Evolutionary conservation across 371 early-diverging fungal genomes (phyloP), one percentile per base, ranked within the genome.

Genomic region (Nematocida sp.): DNA sequence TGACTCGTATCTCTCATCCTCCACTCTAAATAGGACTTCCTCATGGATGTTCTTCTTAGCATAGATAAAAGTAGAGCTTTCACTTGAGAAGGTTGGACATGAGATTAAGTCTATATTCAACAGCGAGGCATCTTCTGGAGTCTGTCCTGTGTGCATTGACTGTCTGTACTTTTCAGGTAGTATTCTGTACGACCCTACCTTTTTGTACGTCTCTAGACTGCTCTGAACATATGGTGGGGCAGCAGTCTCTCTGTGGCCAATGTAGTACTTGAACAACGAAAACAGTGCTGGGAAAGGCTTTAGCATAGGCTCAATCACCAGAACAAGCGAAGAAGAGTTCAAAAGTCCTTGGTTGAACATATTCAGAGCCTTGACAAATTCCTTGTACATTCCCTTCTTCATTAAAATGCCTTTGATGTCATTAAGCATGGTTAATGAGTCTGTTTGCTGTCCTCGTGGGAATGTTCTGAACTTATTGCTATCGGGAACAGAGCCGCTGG

Each of bases 1-100:
- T 84, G 93, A 90, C 77, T 99, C 99, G 77, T 93, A 96, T 58
- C 90, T 87, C 78, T 97, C 97, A 81, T 97, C 97, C 83, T 96
- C 98, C 82, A 90, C 88, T 49, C 90, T 87, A 85, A 90, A 91
- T 81, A 99, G 83, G 15, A 89, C 88, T 78, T 99, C 99, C 81
- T 96, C 96, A 76, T 87, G 92, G 21, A 84, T 84, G 75, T 90
- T 96, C 84, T 93, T 94, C 75, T 91, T 90, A 80, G 90, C 89
- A 51, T 90, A 88, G 47, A 90, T 87, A 84, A 94, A 94, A 46
- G 87, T 90, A 17, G 88, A 89, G 65, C 92, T 95, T 80, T 96
- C 97, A 65, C 91, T 90, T 1, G 89, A 87, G 87, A 89, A 93
- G 34, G 90, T 91, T 0, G 96, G 95, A 81, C 92, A 92, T 0